Evolutionary conservation across 768 basidiomycete genomes (phyloP), one percentile per base, ranked within the genome.

Genomic region (Russula sp.): DNA sequence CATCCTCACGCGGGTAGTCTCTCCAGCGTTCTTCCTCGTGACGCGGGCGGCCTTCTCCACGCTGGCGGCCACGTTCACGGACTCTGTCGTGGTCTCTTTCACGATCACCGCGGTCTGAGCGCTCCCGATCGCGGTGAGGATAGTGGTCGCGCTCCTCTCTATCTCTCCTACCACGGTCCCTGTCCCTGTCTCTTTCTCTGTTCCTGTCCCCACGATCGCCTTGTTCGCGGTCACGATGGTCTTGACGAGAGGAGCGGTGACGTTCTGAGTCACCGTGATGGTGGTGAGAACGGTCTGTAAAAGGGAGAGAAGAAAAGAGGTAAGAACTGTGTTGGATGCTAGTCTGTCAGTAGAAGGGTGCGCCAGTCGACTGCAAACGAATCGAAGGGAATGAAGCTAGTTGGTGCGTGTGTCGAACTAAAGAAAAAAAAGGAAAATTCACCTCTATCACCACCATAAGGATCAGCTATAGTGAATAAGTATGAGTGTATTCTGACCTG

Each of bases 61-160:
- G 65, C 70, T 78, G 78, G 52, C 70, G 77, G 32, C 78, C 80
- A 47, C 79, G 80, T 50, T 80, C 80, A 56, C 80, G 75, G 47
- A 81, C 79, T 34, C 80, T 36, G 72, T 49, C 81, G 68, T 78
- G 70, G 45, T 74, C 72, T 18, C 76, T 67, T 25, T 66, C 68
- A 13, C 70, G 66, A 32, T 66, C 59, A 22, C 78, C 72, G 54
- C 77, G 75, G 46, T 77, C 74, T 18, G 73, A 73, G 59, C 61
- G 58, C n/a, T 63, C 58, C 42, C 74, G 55, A 13, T 68, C 65
- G 22, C 67, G 57, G 11, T 69, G 53, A 29, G 67, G 65, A 46
- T 65, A 61, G 13, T 68, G 65, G 9, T 71, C 72, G 36, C 71
- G 63, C 45, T 73, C 69, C 3, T 62, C 61, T 36, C 61, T 39